These are phyloP conservation scores for Phialophora chinensis DNA, from an alignment of 2,329 filamentous ascomycete species.

Conservation along the genomic window DNA sequence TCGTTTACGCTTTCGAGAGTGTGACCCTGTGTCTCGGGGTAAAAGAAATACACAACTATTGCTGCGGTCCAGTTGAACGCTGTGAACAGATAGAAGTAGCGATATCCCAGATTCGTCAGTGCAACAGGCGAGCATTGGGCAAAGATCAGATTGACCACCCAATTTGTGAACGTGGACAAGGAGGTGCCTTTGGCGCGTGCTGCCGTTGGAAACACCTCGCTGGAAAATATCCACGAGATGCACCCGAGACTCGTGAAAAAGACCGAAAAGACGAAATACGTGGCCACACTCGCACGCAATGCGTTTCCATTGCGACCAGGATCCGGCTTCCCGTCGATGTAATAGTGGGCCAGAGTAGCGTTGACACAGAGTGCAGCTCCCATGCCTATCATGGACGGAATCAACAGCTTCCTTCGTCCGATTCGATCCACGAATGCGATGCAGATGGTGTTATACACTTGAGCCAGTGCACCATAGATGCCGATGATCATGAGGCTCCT, in stretches of 20 bases:
- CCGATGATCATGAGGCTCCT: constrained; percentile 58
- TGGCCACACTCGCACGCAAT: constrained; percentile 54
- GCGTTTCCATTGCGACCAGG: constrained; percentile 41
- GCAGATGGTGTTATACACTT: constrained; percentile 56
- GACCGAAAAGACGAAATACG: constrained; percentile 56
- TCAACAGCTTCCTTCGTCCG: constrained; percentile 57
- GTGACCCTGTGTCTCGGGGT: constrained; percentile 44
- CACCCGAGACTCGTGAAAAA: constrained; percentile 53
- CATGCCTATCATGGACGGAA: constrained; percentile 54
- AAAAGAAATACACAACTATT: constrained; percentile 45
- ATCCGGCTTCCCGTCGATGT: constrained; percentile 42
- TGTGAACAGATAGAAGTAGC: constrained; percentile 58
- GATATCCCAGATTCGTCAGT: constrained; percentile 51
- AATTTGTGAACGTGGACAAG: constrained; percentile 54
- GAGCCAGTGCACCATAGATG: constrained; percentile 57
- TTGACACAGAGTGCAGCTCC: constrained; percentile 49
- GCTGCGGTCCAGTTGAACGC: constrained; percentile 56
- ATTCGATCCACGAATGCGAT: constrained; percentile 55
- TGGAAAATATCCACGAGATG: constrained; percentile 57
- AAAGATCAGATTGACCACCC: constrained; percentile 56
- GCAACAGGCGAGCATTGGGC: constrained; percentile 57
- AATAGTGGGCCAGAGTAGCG: constrained; percentile 49
- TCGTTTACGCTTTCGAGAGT: constrained; percentile 45
- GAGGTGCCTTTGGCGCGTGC: constrained; percentile 52
- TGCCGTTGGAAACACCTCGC: constrained; percentile 55